Evolutionary conservation across 495 filamentous ascomycete genomes (phyloP), one percentile per base, ranked within the genome.

Genomic region (Diplogelasinospora grovesii): DNA sequence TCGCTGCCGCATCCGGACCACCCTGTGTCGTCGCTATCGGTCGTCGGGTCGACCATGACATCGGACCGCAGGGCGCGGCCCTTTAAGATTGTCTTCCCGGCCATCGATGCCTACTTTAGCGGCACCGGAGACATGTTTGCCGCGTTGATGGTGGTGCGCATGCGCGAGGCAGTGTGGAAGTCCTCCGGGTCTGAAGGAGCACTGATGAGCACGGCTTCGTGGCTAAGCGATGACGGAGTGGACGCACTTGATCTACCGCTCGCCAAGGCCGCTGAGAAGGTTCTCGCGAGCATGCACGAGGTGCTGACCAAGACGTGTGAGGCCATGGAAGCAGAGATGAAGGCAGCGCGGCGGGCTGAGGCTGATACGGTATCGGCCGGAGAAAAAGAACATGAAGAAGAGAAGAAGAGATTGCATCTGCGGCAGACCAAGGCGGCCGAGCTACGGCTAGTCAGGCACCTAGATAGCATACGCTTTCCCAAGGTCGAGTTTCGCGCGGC

Each of bases 121-220:
- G 92, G 92, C 19, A 95, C 92, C 1, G 92, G 92, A 10, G 92
- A 98, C 66, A 95, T 98, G 89, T 96, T 98, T 59, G 88, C 92
- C 27, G 89, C 93, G 16, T 67, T 96, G 38, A 90, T 81, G 35
- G 75, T 95, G 2, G 86, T 85, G 18, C 81, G 92, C n/a, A 77
- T 98, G 40, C 80, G 90, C 48, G 88, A 96, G 68, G 86, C 85
- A 4, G 79, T 82, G 11, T 54, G 50, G 16, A 49, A 39, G 25
- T 49, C 36, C 0, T 28, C 37, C 1, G 49, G 51, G 9, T 59
- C 55, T 6, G 65, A 68, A 19, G 16, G 8, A 1, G 68, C 61
- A 1, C 53, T 87, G 18, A 59, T 61, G 34, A 60, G 54, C 9
- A 70, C 56, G 27, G 65, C 66, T 41, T 72, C 81, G 25, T 92